Base-by-base conservation (phyloP, 441 rosid genomes). In the Gossypium trilobum region DNA sequence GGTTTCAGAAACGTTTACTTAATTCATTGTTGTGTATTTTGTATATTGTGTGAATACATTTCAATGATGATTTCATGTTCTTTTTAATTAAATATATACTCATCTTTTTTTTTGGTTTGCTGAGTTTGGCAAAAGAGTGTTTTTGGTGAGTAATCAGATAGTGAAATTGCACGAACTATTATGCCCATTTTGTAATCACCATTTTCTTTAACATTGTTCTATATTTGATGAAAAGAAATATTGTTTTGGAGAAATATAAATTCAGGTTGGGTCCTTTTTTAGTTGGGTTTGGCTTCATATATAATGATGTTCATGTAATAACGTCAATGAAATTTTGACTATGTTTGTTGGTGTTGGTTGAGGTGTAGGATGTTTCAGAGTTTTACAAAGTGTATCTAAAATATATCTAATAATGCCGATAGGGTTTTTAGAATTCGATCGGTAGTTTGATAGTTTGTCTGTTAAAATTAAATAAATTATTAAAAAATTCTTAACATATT, bases 21-120 rank as follows among this genome's bases (percentile, higher is more conserved):
- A 70, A 73, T 77, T 80, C 77, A 13, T 79, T 57, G 56, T 68
- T 79, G 84, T 81, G 76, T 78, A 70, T 78, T 64, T 75, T 85
- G 92, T 88, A 86, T 78, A 88, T 85, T 75, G 84, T 85, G 87
- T 77, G 87, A 83, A 79, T 84, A 79, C 78, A 68, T 78, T 75
- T 64, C 70, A 73, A 20, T 75, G 55, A 55, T 68, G 44, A 42
- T 13, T 70, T 36, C 46, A 65, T 67, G 33, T 44, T 62, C 36
- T 58, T 11, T 27, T 0, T 13, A 36, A 44, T 51, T 33, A 57
- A 33, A 10, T 23, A 10, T 31, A n/a, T 10, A 9, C 23, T 25
- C 9, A 0, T 14, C 2, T n/a, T 27, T 11, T 19, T 6, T 54
- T 17, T 44, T 46, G 54, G 73, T 63, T 80, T 77, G 79, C 33